Base-by-base conservation (phyloP, 768 basidiomycete genomes). In the Suillus clintonianus region DNA sequence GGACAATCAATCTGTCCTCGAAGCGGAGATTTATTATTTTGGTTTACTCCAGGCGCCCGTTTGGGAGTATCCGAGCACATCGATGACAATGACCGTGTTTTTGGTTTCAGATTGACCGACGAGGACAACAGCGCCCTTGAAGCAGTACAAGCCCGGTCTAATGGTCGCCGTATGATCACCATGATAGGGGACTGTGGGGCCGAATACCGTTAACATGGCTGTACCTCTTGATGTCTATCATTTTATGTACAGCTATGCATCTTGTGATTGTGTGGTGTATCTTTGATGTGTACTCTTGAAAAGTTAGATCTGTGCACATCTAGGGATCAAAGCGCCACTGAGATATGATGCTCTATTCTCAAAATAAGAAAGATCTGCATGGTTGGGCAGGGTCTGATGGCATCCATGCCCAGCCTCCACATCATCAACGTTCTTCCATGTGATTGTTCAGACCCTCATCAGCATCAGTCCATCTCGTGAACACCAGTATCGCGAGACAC, bases 161-260 rank as follows among this genome's bases (percentile, higher is more conserved):
- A 86, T 42, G 85, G 88, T 4, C 77, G 85, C 48, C 81, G 72
- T 27, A 81, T 93, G 72, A 89, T 91, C 61, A 83, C 80, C 6
- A 80, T 81, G 32, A 88, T 94, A 64, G 92, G 92, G 11, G 92
- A 94, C 74, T 94, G 92, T 72, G 92, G 92, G 43, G 87, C 89
- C 6, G 92, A 94, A 78, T 94, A 94, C 77, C 88, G 92, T 36
- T 87, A 72, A 74, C 30, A 48, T 24, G 50, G 45, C 60, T 54
- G 48, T 58, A 60, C 59, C 59, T n/a, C 34, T 42, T 41, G 27
- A 37, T 27, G 62, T 11, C 50, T 41, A 37, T 55, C n/a, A 66
- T 39, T 27, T 37, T 27, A 11, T 42, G 53, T 59, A 34, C 30
- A 53, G 51, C 51, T 32, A 53, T 53, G 11, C 54, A 39, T 43